Evolutionary conservation across 2,329 filamentous ascomycete species (phyloP).

Genomic region (Diaporthe vaccinii): DNA sequence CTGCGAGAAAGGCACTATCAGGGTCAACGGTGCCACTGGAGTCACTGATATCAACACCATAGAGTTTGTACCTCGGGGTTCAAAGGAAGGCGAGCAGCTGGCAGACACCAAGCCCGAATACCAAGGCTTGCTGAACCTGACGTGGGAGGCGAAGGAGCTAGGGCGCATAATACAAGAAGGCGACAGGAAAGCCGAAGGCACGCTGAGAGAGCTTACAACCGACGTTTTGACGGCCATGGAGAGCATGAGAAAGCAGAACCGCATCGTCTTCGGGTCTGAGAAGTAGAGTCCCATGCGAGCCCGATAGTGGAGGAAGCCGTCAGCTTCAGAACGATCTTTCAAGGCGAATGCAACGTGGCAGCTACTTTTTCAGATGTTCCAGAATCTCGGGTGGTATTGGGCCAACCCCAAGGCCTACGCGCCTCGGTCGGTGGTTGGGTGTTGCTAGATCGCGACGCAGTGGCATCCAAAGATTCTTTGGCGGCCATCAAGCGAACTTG

Average conservation of each 20-base stretch:
- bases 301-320: neutral
- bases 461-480: neutral
- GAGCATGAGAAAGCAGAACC: slow-evolving; percentile 39
- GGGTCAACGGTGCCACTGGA: slow-evolving; percentile 36
- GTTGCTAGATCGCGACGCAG: neutral
- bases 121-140: slow-evolving; percentile 38
- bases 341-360: neutral
- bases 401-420: neutral
- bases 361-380: neutral
- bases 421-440: neutral
- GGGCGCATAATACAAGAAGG: slow-evolving; percentile 30
- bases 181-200: slow-evolving; percentile 32
- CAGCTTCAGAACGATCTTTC: neutral
- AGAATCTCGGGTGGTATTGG: neutral
- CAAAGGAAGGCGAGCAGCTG: slow-evolving; percentile 39
- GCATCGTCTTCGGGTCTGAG: slow-evolving; percentile 36
- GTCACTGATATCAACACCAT: slow-evolving; percentile 40
- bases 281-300: neutral
- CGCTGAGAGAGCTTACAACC: slow-evolving; percentile 30
- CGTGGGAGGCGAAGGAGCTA: slow-evolving; percentile 39
- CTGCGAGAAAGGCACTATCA: slow-evolving; percentile 39
- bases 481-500: neutral
- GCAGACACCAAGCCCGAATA: slow-evolving; percentile 37
- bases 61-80: slow-evolving; percentile 34
- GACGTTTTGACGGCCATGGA: slow-evolving; percentile 39